These are phyloP conservation scores for Talaromyces borbonicus DNA, from an alignment of 495 filamentous ascomycete species.

Conservation along the genomic window DNA sequence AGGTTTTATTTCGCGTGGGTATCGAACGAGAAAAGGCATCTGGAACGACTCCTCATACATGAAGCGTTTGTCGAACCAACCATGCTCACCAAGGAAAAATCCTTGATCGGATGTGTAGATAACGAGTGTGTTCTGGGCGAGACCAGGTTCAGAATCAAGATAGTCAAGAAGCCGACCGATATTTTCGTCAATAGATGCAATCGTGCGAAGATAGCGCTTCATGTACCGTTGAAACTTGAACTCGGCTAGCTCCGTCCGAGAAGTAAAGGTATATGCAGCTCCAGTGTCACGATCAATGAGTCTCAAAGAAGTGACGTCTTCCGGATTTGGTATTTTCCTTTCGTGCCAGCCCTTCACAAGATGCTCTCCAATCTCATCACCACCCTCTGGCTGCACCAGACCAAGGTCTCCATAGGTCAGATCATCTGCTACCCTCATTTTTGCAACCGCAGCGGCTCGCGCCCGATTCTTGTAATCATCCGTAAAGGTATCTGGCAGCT, in stretches of 20 bases:
- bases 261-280: constrained; percentile 26
- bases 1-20: constrained; percentile 22
- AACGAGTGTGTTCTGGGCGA: constrained; percentile 29
- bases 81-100: constrained; percentile 40
- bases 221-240: constrained; percentile 42
- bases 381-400: constrained; percentile 32
- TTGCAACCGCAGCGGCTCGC: constrained; percentile 26
- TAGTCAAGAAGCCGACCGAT: constrained; percentile 31
- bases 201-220: constrained; percentile 36
- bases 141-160: constrained; percentile 19
- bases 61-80: constrained; percentile 40
- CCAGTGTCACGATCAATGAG: constrained; percentile 33
- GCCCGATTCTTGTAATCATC: constrained; percentile 38
- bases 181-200: constrained; percentile 34
- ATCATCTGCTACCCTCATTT: constrained; percentile 33
- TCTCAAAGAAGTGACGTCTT: constrained; percentile 19
- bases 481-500: constrained; percentile 30
- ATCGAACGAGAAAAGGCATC: constrained; percentile 35
- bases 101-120: constrained; percentile 38
- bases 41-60: constrained; percentile 40
- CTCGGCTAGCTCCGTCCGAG: constrained; percentile 23
- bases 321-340: constrained; percentile 26
- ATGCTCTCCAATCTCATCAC: constrained; percentile 19
- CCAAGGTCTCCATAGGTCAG: constrained; percentile 34
- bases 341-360: constrained; percentile 16